Evolutionary conservation across 352 stramenopile genomes (phyloP).

Genomic region (Globisporangium recalcitrans): DNA sequence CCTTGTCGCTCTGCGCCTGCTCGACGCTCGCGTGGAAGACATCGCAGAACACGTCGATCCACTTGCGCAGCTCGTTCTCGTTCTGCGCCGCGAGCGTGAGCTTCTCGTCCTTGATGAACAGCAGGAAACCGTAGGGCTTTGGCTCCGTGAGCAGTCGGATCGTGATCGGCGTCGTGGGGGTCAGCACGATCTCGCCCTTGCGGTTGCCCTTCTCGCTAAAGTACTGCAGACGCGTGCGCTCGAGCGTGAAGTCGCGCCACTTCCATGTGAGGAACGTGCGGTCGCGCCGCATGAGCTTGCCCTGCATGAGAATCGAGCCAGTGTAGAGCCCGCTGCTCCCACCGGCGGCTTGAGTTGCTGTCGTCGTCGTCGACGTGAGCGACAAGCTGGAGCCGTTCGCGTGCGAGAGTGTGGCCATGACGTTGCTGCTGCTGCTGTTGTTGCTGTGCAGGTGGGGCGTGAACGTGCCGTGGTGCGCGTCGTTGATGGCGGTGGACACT

Average conservation of each 20-base stretch:
- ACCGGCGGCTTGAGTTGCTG: not conserved
- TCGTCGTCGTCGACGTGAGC: not conserved
- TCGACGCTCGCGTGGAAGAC: slow-evolving; percentile 75
- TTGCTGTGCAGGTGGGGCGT: slow-evolving; percentile 1
- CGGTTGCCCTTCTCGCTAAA: slow-evolving; percentile 70
- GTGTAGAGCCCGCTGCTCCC: slow-evolving; percentile 12
- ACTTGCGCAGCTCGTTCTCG: slow-evolving; percentile 63
- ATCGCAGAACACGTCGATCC: slow-evolving; percentile 77
- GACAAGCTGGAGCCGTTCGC: not conserved
- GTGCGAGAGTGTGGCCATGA: not conserved
- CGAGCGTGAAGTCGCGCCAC: slow-evolving; percentile 74
- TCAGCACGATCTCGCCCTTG: slow-evolving; percentile 67
- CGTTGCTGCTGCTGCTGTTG: not conserved
- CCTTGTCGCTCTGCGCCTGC: slow-evolving; percentile 47
- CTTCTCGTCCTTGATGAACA: slow-evolving; percentile 81
- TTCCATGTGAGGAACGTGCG: slow-evolving; percentile 81
- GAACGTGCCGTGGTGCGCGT: slow-evolving; percentile 10
- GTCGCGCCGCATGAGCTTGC: slow-evolving; percentile 72
- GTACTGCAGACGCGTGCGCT: slow-evolving; percentile 66
- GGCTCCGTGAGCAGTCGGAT: slow-evolving; percentile 66
- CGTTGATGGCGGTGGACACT: slow-evolving; percentile 15
- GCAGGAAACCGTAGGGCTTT: slow-evolving; percentile 65
- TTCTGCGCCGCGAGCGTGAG: slow-evolving; percentile 67
- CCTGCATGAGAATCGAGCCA: slow-evolving; percentile 44
- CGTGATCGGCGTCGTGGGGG: slow-evolving; percentile 59